These are phyloP conservation scores for Trichocladium uniseriatum DNA, from an alignment of 495 filamentous ascomycete species.

Conservation along the genomic window DNA sequence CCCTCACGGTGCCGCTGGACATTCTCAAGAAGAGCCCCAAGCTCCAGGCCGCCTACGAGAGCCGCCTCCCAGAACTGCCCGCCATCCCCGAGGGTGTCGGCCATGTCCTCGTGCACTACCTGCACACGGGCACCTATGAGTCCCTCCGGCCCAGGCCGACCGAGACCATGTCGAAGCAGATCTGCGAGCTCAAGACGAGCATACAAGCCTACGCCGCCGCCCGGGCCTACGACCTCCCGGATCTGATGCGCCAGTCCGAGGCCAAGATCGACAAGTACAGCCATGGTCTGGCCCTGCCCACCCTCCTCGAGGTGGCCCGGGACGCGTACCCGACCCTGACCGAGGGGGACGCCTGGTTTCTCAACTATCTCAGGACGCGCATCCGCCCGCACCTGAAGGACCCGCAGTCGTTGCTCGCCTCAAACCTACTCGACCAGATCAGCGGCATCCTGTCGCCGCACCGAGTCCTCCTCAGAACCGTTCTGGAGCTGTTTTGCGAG, in stretches of 20 bases:
- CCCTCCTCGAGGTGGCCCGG: constrained; percentile 24
- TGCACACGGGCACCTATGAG: constrained; percentile 28
- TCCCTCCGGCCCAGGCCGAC: constrained; percentile 22
- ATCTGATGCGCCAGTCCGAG: constrained; percentile 26
- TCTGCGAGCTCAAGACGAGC: constrained; percentile 26
- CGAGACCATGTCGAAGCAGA: constrained; percentile 18
- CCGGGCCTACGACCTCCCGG: constrained; percentile 24
- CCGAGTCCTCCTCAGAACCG: constrained; percentile 24
- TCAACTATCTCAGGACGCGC: constrained; percentile 24
- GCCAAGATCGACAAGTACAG: constrained; percentile 23
- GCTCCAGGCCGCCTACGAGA: constrained; percentile 26
- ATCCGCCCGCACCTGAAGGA: constrained; percentile 27
- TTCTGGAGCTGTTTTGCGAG: constrained; percentile 30
- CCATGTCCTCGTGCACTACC: constrained; percentile 29
- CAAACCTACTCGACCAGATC: constrained; percentile 24
- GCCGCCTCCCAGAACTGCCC: constrained; percentile 21
- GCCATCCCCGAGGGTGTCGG: constrained; percentile 24
- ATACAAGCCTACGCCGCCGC: constrained; percentile 25
- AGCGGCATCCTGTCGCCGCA: constrained; percentile 28
- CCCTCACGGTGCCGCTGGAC: constrained; percentile 23
- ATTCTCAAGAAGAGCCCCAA: constrained; percentile 25
- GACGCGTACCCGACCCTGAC: constrained; percentile 24
- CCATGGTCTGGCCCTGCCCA: constrained; percentile 20
- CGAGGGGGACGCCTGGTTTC: constrained; percentile 26
- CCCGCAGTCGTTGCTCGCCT: constrained; percentile 19